phyloP scores from a whole-genome alignment of 2,329 filamentous ascomycete genomes.

The Stylonectria norvegica region DNA sequence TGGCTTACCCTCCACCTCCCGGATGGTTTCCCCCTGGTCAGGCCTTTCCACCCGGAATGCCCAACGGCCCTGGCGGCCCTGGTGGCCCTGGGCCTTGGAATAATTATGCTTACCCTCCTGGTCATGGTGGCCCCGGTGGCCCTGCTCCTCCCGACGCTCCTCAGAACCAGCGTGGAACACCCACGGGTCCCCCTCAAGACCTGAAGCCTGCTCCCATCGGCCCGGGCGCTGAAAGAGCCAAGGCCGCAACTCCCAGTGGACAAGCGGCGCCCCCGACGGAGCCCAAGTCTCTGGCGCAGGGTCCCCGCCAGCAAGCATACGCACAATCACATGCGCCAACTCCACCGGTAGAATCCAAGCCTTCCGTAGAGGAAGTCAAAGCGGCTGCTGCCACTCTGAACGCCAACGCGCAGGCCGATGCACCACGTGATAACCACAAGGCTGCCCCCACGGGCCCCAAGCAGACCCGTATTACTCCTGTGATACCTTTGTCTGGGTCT shows the following conservation, averaged over 20 bases:
- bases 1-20: slow-evolving; percentile 73
- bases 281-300: slow-evolving; percentile 49
- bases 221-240: slow-evolving; percentile 47
- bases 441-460: slow-evolving; percentile 47
- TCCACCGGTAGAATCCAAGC: slow-evolving; percentile 67
- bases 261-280: slow-evolving; percentile 48
- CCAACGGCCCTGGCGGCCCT: slow-evolving; percentile 50
- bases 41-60: slow-evolving; percentile 60
- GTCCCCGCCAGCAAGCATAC: slow-evolving; percentile 43
- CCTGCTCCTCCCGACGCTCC: slow-evolving; percentile 62
- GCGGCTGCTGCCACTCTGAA: slow-evolving; percentile 41
- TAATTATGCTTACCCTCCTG: slow-evolving; percentile 57
- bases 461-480: slow-evolving; percentile 58
- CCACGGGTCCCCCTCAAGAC: slow-evolving; percentile 39
- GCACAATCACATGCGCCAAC: slow-evolving; percentile 54
- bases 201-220: slow-evolving; percentile 51
- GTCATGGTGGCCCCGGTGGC: slow-evolving; percentile 37
- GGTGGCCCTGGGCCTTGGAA: slow-evolving; percentile 62
- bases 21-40: slow-evolving; percentile 79
- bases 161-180: slow-evolving; percentile 52
- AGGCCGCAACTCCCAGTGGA: slow-evolving; percentile 44
- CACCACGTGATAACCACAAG: slow-evolving; percentile 36
- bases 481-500: slow-evolving; percentile 58
- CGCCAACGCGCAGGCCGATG: slow-evolving; percentile 37
- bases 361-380: slow-evolving; percentile 47